Evolutionary conservation across 2,329 filamentous ascomycete genomes (phyloP).

Genomic region (Metarhizium album): DNA sequence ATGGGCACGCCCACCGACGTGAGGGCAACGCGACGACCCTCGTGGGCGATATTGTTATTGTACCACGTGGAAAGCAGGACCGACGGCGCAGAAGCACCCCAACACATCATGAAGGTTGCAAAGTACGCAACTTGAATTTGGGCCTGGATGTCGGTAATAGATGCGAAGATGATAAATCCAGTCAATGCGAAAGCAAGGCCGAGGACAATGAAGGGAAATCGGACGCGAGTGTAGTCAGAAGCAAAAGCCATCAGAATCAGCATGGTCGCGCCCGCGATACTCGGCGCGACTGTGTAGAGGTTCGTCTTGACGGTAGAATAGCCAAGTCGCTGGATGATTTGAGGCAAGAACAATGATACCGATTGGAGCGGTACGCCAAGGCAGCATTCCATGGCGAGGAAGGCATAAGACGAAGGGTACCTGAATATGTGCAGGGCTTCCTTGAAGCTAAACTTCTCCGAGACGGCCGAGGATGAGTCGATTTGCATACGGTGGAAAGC

Average conservation of each 20-base stretch:
- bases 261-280: conserved; percentile 62
- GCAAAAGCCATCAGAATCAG: conserved; percentile 61
- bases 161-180: conserved; percentile 69
- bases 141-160: conserved; percentile 51
- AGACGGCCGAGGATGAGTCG: conserved; percentile 55
- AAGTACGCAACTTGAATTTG: conserved; percentile 61
- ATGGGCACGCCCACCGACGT: conserved; percentile 64
- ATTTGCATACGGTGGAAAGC: conserved; percentile 66
- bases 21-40: conserved; percentile 58
- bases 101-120: conserved; percentile 73
- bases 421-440: conserved; percentile 42
- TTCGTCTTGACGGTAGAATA: conserved; percentile 52
- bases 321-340: conserved; percentile 40
- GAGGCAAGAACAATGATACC: conserved; percentile 42
- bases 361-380: conserved; percentile 49
- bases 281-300: conserved; percentile 72
- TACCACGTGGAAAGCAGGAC: conserved; percentile 58
- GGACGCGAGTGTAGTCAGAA: conserved; percentile 54
- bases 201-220: conserved; percentile 64
- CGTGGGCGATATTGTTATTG: conserved; percentile 74
- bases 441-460: conserved; percentile 38
- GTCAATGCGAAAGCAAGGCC: conserved; percentile 65
- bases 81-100: conserved; percentile 65
- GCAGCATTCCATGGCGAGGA: conserved; percentile 45
- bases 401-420: conserved; percentile 36